Base-by-base conservation (phyloP, 129 eudicot genomes). In the carrot (Daucus carota) region DNA sequence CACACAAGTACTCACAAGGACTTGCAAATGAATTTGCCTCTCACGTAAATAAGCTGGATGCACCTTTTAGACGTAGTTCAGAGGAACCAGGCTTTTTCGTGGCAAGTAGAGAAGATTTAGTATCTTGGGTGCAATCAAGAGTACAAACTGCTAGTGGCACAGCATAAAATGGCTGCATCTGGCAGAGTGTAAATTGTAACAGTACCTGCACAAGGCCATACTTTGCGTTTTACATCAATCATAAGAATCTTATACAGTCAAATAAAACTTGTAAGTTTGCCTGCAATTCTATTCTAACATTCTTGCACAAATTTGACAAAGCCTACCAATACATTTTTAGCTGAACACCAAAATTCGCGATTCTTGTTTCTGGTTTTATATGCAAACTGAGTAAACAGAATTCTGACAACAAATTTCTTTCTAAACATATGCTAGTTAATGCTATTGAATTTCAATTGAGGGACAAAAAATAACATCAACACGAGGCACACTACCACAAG, bases 1-100 rank as follows among this genome's bases (percentile, higher is more conserved):
- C 86, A 8, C 92, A 88, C 52, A 85, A 79, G 80, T 88, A 81
- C 74, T 86, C 92, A 7, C 81, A 83, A 72, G 92, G 92, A 5
- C 74, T 88, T 38, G 86, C 81, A 18, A 77, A 47, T 32, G 83
- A 90, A 34, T 88, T 88, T 34, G 92, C 85, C 44, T 73, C 83
- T 9, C 90, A 88, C 73, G 82, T 81, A 66, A 80, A 79, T 84
- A 81, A 83, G 46, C 72, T 88, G 29, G 79, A 80, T 12, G 90
- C 85, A 4, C 92, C 92, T 14, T 88, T 88, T 48, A 74, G 66
- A 32, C 84, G 68, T 45, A 85, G 88, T 44, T 82, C 86, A 40
- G 84, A 79, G 70, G 81, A 81, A 57, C 84, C 88, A 20, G 90
- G 92, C 2, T 73, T 82, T 40, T 85, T 85, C 36, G 36, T 78